Percentiles rank a stretch among this genome's conserved stretches.
phyloP scores from a whole-genome alignment of 2,329 filamentous ascomycete genomes.

The Aspergillus tamarii region DNA sequence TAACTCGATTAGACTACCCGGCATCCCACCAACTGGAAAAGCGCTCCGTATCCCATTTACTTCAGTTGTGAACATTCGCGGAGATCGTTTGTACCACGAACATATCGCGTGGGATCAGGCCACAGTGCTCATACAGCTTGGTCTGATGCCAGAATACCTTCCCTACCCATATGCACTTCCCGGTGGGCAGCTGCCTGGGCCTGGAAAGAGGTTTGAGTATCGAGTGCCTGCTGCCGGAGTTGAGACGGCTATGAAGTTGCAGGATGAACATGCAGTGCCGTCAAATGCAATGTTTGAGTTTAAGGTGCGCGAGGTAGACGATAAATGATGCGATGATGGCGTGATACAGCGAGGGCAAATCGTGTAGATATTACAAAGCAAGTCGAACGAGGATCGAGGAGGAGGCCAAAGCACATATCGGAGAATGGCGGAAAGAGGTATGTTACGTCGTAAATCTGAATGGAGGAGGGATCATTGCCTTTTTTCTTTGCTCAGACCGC shows the following conservation, averaged over 20 bases:
- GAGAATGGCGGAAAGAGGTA: background rate
- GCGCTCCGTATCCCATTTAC: slow-evolving; percentile 65
- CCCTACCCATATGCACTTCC: slow-evolving; percentile 62
- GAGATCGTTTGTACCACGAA: slow-evolving; percentile 70
- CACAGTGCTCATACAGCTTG: slow-evolving; percentile 64
- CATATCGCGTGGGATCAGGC: slow-evolving; percentile 73
- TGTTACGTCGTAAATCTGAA: background rate
- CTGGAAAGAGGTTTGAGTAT: slow-evolving; percentile 58
- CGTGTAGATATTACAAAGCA: background rate
- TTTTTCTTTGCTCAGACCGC: background rate
- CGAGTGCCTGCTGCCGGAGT: slow-evolving; percentile 62
- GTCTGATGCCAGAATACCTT: slow-evolving; percentile 66
- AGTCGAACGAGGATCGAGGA: background rate
- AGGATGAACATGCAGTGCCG: slow-evolving; percentile 51
- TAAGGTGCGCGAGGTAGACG: slow-evolving; percentile 32
- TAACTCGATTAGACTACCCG: slow-evolving; percentile 52
- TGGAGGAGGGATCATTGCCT: background rate
- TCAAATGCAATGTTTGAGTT: slow-evolving; percentile 62
- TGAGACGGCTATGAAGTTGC: slow-evolving; percentile 57
- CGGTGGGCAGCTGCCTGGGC: slow-evolving; percentile 37
- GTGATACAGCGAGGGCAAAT: background rate
- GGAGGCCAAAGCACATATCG: background rate
- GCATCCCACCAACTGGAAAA: slow-evolving; percentile 60
- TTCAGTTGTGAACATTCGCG: slow-evolving; percentile 67
- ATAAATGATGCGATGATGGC: slow-evolving; percentile 5